Evolutionary conservation across 371 early-diverging fungal species (phyloP).

Genomic region (Mucor plumbeus): DNA sequence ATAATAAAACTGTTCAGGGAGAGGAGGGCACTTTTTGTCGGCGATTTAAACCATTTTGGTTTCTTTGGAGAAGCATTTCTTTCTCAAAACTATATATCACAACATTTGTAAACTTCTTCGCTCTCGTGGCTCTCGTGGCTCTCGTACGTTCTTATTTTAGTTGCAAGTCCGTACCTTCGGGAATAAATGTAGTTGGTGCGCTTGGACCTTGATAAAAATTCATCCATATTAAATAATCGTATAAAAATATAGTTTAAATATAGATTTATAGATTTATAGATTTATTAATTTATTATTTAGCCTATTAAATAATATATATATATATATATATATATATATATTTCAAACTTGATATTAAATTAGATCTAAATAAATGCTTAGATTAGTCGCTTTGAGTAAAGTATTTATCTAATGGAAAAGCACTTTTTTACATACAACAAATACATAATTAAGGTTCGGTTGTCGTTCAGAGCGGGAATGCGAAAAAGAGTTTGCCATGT

Average conservation of each 20-base stretch:
- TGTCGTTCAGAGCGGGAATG: not conserved
- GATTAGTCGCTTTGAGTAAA: not conserved
- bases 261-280: too few relatives aligned
- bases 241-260: too few relatives aligned
- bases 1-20: not conserved
- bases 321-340: too few relatives aligned
- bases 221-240: constrained; percentile 3
- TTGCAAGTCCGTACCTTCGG: constrained; percentile 4
- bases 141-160: constrained; percentile 6
- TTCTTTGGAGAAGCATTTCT: not conserved
- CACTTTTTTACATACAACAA: not conserved
- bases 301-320: too few relatives aligned
- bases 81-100: not conserved
- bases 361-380: not conserved
- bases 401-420: not conserved
- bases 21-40: not conserved
- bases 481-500: constrained; percentile 7
- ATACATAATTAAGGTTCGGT: not conserved
- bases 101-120: constrained; percentile 4
- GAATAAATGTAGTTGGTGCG: not conserved
- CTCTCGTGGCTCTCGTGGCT: constrained; percentile 11
- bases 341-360: not conserved
- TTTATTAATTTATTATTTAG: too few relatives aligned
- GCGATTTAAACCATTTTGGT: not conserved
- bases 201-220: constrained; percentile 3